Evolutionary conservation across 305 asterid species (phyloP).

Genomic region (Solanum hybrid): DNA sequence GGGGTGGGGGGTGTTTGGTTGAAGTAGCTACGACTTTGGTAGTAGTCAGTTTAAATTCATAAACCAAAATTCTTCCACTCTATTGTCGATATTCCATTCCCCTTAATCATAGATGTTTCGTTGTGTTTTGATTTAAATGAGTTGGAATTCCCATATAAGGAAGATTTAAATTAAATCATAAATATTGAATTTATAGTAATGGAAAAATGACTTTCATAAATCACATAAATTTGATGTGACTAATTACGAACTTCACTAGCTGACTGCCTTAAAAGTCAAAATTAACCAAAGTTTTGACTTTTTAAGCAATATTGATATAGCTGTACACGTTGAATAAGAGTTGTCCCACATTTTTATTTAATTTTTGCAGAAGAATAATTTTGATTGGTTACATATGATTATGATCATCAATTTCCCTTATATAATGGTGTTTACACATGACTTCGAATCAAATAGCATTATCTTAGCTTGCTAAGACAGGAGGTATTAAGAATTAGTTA

Average conservation of each 20-base stretch:
- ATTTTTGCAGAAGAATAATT: not conserved
- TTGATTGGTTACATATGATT: not conserved
- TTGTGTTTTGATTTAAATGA: no score
- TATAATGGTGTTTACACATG: slow-evolving; percentile 1
- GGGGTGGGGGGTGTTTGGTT: not conserved
- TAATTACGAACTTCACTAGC: not conserved
- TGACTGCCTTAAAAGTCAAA: slow-evolving; percentile 21
- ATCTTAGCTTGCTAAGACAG: not conserved
- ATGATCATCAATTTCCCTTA: not conserved
- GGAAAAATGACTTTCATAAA: not conserved
- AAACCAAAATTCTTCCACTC: not conserved
- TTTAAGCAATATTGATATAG: slow-evolving; percentile 4
- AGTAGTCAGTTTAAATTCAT: not conserved
- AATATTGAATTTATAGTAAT: not conserved
- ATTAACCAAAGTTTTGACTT: slow-evolving; percentile 17
- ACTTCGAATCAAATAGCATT: not conserved
- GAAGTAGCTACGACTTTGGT: not conserved
- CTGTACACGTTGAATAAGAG: slow-evolving; percentile 11
- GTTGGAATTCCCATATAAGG: not conserved
- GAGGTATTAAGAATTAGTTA: not conserved
- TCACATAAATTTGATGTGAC: not conserved
- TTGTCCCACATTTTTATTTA: not conserved
- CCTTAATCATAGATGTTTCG: no score
- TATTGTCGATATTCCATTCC: not conserved
- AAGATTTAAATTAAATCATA: not conserved